Evolutionary conservation across 192 early-diverging fungal species (phyloP), one percentile per base, ranked within the genome.

Genomic region (Coemansia sp.): DNA sequence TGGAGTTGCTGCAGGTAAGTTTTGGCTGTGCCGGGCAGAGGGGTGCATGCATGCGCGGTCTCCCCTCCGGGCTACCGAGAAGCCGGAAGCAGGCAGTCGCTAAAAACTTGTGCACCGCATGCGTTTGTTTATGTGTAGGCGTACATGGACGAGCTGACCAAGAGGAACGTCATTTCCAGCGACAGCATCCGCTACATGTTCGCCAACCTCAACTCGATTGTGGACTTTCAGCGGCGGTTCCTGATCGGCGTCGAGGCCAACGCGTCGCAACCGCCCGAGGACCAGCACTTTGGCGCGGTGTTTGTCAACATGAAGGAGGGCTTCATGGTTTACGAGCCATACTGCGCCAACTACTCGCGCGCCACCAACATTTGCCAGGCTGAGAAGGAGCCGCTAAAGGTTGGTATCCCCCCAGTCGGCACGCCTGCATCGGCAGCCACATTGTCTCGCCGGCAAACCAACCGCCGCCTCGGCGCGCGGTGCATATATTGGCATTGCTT

Each of bases 171-270:
- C 29, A 66, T 96, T 6, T 80, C 84, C 17, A 85, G 87, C 39
- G 93, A 94, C 49, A 87, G 81, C 12, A 75, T 89, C 39, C 81
- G 87, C 39, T 81, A 83, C 42, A 82, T 99, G 48, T 99, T 99
- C 74, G 88, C 87, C 38, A 97, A 99, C 67, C 79, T 99, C 39
- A 87, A 89, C 67, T 84, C 87, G 42, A 75, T 99, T n/a, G 83
- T 97, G 17, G 95, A 99, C 58, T 97, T 97, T 45, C 93, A 97
- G 74, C 85, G 94, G 17, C 83, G 94, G 32, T 97, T 99, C 58
- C 74, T 99, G 59, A 84, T 97, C 40, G 82, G 83, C 29, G 68
- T 99, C 63, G 96, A 99, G 78, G 82, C 87, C 26, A 79, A 90
- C 21, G 82, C 84, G 19, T 80, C 83, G 20, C 79, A 83, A 53